Conservation (phyloP, 2,329 filamentous ascomycete genomes). For the Daldinia sp. region DNA sequence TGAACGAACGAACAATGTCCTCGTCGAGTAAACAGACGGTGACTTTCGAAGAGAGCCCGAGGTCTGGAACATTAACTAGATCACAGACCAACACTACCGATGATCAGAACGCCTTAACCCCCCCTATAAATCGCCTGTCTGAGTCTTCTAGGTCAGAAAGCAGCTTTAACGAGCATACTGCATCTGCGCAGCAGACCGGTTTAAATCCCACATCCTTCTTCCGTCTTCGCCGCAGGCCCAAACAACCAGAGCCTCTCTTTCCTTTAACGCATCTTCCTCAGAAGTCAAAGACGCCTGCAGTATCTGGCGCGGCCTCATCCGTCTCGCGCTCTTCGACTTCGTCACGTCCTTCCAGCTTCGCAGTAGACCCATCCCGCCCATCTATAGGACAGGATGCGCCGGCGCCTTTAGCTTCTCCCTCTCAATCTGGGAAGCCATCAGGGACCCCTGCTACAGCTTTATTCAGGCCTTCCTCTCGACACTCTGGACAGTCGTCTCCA, state of each 20-base stretch:
- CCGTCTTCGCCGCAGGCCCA: constrained; percentile 80
- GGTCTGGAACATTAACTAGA: constrained; percentile 51
- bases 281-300: constrained; percentile 64
- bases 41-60: constrained; percentile 70
- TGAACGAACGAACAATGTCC: constrained; percentile 53
- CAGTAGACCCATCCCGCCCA: constrained; percentile 44
- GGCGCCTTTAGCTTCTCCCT: constrained; percentile 54
- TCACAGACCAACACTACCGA: constrained; percentile 71
- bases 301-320: constrained; percentile 55
- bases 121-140: constrained; percentile 75
- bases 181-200: constrained; percentile 66
- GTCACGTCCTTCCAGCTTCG: constrained; percentile 39
- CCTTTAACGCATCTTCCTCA: constrained; percentile 87
- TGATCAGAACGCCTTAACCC: constrained; percentile 71
- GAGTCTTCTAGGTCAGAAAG: constrained; percentile 93
- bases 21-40: constrained; percentile 60
- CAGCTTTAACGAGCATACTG: constrained; percentile 75
- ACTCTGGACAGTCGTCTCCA: constrained; percentile 76
- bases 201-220: constrained; percentile 82
- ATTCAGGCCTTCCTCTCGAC: constrained; percentile 62
- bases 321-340: constrained; percentile 54
- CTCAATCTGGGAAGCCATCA: constrained; percentile 51
- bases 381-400: constrained; percentile 51
- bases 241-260: constrained; percentile 81
- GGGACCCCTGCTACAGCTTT: constrained; percentile 63